Base-by-base conservation (phyloP, 805 yeast genomes). In the Wickerhamomyces chaumierensis region DNA sequence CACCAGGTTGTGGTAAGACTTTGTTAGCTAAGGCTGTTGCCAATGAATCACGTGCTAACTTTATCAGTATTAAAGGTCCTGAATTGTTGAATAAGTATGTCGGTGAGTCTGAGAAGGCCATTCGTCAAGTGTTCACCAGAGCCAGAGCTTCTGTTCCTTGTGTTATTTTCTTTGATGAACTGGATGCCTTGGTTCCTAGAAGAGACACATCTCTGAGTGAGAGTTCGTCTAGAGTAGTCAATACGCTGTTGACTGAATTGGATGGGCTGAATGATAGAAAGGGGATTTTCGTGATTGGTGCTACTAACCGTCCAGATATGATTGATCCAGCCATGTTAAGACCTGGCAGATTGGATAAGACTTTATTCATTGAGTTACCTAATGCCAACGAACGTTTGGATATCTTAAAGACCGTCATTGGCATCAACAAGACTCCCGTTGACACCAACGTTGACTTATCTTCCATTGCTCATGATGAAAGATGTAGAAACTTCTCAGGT, bases 1-100 rank as follows among this genome's bases (percentile, higher is more conserved):
- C 98, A 2, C 98, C 98, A 3, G 98, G 98, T 29, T 92, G 97
- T 64, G 98, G 98, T 70, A 92, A 92, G 56, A 92, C 98, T 0
- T 66, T 92, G 36, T 66, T 92, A 21, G 97, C 97, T 1, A 92
- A 92, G 53, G 98, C 98, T 2, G 97, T 92, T 3, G 98, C 98
- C 11, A 90, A 90, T 56, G 97, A 92, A 60, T 86, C 96, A 0
- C 72, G 94, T 38, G 97, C 97, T 12, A 92, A 92, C 56, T 92
- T 92, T 60, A 92, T 92, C 31, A 83, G 95, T 11, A 87, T 92
- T 25, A 81, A 94, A 45, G 98, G 98, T 2, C 98, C 98, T 0
- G 98, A 92, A 57, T 63, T 92, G 34, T 68, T 90, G 49, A 90
- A 92, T 56, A 90, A 90, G 58, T 90, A 86, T 52, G 97, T 90